phyloP scores from a whole-genome alignment of 148 eudicot genomes.

The Limonium bicolor region DNA sequence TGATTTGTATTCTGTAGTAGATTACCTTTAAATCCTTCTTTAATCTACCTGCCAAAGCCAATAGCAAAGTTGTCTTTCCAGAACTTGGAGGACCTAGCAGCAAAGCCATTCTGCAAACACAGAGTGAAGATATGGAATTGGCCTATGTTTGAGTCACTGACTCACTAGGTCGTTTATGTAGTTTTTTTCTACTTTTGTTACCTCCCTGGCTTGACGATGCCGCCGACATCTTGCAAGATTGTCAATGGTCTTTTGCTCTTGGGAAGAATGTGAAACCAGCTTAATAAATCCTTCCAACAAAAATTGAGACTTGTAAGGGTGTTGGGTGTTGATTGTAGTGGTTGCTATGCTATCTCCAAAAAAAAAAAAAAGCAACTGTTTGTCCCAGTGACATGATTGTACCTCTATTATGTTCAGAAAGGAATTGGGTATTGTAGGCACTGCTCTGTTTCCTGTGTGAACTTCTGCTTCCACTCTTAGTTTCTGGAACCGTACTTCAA shows the following conservation, averaged over 20 bases:
- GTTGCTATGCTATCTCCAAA: not conserved
- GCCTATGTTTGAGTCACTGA: not conserved
- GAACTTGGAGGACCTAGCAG: constrained; percentile 16
- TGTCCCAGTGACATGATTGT: not conserved
- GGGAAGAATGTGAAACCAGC: constrained; percentile 37
- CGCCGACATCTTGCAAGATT: constrained; percentile 58
- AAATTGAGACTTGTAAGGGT: not conserved
- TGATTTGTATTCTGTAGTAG: not conserved
- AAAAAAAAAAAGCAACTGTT: not conserved
- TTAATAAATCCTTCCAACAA: constrained; percentile 28
- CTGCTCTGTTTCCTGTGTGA: constrained; percentile 45
- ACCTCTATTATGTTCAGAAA: constrained; percentile 49
- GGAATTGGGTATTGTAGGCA: constrained; percentile 60
- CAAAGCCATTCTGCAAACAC: constrained; percentile 19
- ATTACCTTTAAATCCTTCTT: constrained; percentile 10
- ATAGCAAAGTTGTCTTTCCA: constrained; percentile 13
- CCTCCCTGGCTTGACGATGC: constrained; percentile 86
- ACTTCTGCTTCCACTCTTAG: constrained; percentile 52
- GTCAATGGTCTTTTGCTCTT: constrained; percentile 35
- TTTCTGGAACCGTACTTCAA: constrained; percentile 64
- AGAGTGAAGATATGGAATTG: not conserved
- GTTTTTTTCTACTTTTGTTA: constrained; percentile 1
- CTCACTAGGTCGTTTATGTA: not conserved
- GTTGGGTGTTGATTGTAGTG: not conserved
- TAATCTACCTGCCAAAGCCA: constrained; percentile 13